Conservation (phyloP, 768 basidiomycete species). For the Hydnomerulius pinastri region DNA sequence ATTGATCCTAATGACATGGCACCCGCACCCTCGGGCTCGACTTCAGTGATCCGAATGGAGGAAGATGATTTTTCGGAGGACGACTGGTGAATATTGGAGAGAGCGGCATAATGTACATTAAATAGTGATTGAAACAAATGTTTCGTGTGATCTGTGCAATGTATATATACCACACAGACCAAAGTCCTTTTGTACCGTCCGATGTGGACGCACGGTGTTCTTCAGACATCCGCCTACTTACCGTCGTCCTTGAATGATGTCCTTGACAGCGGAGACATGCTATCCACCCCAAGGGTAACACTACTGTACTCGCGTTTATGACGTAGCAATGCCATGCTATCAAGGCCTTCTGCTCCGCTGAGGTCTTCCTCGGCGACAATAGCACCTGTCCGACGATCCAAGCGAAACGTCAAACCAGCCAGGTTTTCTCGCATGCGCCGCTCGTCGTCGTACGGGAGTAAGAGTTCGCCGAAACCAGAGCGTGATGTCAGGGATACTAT, state of each 20-base stretch:
- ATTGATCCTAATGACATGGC: conserved; percentile 11
- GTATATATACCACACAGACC: too few species aligned
- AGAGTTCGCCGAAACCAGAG: conserved; percentile 62
- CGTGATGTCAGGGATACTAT: conserved; percentile 56
- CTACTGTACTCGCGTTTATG: conserved; percentile 5
- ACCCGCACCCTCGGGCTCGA: background rate
- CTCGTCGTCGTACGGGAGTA: conserved; percentile 60
- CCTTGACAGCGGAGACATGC: conserved; percentile 3
- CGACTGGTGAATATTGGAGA: conserved; percentile 23
- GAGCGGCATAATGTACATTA: background rate
- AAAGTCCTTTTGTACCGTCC: too few species aligned
- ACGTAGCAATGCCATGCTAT: conserved; percentile 19
- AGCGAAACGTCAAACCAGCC: conserved; percentile 49
- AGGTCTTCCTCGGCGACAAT: conserved; percentile 56
- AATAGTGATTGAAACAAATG: background rate
- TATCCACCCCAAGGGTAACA: conserved; percentile 4
- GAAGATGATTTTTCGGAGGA: conserved; percentile 30
- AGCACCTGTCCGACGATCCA: conserved; percentile 62
- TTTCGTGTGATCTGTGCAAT: background rate
- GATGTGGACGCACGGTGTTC: too few species aligned
- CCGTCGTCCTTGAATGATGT: conserved; percentile 5
- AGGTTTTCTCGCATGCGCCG: conserved; percentile 48
- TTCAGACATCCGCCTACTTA: too few species aligned
- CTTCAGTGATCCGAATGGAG: background rate
- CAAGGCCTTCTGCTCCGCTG: background rate